phyloP scores from a whole-genome alignment of 1,284 basidiomycete genomes.

The Malassezia equina region DNA sequence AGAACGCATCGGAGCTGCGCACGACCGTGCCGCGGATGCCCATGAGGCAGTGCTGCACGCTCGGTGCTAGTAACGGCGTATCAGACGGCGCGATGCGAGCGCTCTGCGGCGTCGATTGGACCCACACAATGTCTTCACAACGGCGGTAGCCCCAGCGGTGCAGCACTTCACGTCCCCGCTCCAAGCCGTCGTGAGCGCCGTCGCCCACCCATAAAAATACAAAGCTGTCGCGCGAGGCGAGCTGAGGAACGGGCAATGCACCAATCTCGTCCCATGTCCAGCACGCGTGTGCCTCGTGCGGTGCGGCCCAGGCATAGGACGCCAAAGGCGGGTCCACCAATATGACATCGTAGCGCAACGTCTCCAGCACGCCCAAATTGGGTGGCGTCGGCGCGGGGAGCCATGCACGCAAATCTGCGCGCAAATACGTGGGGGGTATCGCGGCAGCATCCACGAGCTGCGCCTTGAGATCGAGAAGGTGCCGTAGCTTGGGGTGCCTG shows the following conservation, averaged over 20 bases:
- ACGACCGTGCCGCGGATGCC: constrained; percentile 96
- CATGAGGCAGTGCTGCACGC: constrained; percentile 75
- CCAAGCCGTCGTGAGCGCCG: constrained; percentile 78
- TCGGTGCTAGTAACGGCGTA: constrained; percentile 19
- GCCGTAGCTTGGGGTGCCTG: constrained; percentile 36
- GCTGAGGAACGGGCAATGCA: constrained; percentile 66
- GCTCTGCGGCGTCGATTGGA: constrained; percentile 63
- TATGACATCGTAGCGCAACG: constrained; percentile 80
- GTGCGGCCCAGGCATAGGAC: constrained; percentile 39
- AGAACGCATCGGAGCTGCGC: constrained; percentile 81
- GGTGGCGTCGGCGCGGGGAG: constrained; percentile 7
- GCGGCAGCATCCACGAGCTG: constrained; percentile 24
- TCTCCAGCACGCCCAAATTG: constrained; percentile 39
- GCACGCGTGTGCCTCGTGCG: neutral
- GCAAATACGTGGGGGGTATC: constrained; percentile 34
- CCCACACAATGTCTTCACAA: constrained; percentile 95
- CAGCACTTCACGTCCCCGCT: constrained; percentile 79
- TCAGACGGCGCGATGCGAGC: constrained; percentile 17
- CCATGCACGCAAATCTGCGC: constrained; percentile 26
- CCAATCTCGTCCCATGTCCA: constrained; percentile 77
- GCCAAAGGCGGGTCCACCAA: constrained; percentile 76
- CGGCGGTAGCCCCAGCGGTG: constrained; percentile 88
- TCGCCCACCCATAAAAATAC: constrained; percentile 94
- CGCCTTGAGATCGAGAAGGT: constrained; percentile 33
- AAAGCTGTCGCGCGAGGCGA: constrained; percentile 72